These are phyloP conservation scores for Metschnikowia lachancei DNA, from an alignment of 805 yeast genomes.

Conservation along the genomic window DNA sequence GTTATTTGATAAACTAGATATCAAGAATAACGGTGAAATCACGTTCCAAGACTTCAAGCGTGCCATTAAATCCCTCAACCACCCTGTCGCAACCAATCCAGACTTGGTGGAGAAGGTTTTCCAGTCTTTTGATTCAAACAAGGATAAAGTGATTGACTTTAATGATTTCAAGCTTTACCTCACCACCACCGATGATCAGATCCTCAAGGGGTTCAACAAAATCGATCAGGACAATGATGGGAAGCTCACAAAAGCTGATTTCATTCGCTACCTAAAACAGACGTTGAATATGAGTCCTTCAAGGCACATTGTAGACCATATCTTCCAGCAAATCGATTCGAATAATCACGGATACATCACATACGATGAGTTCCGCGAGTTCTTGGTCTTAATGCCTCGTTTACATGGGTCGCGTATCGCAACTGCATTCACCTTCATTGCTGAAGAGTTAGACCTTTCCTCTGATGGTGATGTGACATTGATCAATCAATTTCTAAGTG, in stretches of 20 bases:
- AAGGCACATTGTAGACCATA: slow-evolving; percentile 48
- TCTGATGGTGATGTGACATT: slow-evolving; percentile 92
- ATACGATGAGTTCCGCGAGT: slow-evolving; percentile 83
- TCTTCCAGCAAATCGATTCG: slow-evolving; percentile 56
- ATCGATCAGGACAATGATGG: slow-evolving; percentile 78
- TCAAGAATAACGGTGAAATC: slow-evolving; percentile 46
- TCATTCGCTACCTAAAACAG: slow-evolving; percentile 58
- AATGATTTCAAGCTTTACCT: slow-evolving; percentile 67
- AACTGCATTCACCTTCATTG: slow-evolving; percentile 79
- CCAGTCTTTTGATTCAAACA: slow-evolving; percentile 54
- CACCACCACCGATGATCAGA: slow-evolving; percentile 65
- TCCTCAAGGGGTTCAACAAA: slow-evolving; percentile 61
- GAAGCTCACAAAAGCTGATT: slow-evolving; percentile 59
- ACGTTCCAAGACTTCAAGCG: slow-evolving; percentile 47
- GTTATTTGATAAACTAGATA: slow-evolving; percentile 37
- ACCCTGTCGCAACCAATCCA: slow-evolving; percentile 62
- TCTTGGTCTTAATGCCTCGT: slow-evolving; percentile 78
- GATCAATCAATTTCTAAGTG: slow-evolving; percentile 72
- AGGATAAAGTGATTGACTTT: slow-evolving; percentile 57
- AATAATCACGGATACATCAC: slow-evolving; percentile 67
- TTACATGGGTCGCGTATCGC: slow-evolving; percentile 69
- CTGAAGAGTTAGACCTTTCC: slow-evolving; percentile 74
- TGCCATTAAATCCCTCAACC: slow-evolving; percentile 48
- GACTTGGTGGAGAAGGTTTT: slow-evolving; percentile 59
- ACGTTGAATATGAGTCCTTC: slow-evolving; percentile 54